Conservation (phyloP, 495 filamentous ascomycete species). For the Physcia stellaris region DNA sequence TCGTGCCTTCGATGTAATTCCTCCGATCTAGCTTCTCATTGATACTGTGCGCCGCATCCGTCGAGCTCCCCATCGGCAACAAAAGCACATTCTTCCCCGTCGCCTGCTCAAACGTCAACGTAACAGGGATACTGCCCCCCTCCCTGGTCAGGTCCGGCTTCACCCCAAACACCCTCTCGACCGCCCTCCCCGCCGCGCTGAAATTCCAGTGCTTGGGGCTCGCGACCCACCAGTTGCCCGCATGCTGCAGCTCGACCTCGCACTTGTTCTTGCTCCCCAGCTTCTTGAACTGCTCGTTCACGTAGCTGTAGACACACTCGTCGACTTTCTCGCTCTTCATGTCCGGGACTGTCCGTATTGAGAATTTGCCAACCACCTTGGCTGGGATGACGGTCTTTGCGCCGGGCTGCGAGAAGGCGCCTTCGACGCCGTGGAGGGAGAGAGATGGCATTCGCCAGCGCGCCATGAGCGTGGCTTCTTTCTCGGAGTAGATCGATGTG, state of each 20-base stretch:
- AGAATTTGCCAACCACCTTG: constrained; percentile 96
- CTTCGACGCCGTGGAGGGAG: constrained; percentile 92
- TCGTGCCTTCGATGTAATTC: constrained; percentile 98
- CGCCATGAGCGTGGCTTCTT: constrained; percentile 84
- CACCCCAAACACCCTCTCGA: constrained; percentile 80
- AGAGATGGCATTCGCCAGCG: constrained; percentile 89
- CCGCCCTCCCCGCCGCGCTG: constrained; percentile 78
- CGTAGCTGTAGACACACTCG: constrained; percentile 62
- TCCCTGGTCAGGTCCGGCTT: constrained; percentile 93
- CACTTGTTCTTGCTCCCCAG: constrained; percentile 82
- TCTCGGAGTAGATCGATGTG: constrained; percentile 72
- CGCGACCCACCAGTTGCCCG: constrained; percentile 97
- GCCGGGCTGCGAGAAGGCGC: constrained; percentile 82
- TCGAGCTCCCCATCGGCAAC: constrained; percentile 91
- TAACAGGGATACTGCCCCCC: constrained; percentile 83
- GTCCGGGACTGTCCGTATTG: constrained; percentile 89
- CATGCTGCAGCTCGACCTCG: constrained; percentile 67
- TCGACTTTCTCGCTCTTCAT: constrained; percentile 90
- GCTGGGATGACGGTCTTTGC: constrained; percentile 98
- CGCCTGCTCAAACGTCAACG: constrained; percentile 91
- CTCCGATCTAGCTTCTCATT: constrained; percentile 96
- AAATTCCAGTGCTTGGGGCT: constrained; percentile 99
- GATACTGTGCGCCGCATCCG: constrained; percentile 90
- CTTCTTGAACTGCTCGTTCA: constrained; percentile 67
- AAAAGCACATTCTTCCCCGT: constrained; percentile 97